A percentile compares a stretch with the other conserved stretches of the same genome.
Conservation (phyloP, 352 stramenopile genomes). For the Globisporangium alternatum region DNA sequence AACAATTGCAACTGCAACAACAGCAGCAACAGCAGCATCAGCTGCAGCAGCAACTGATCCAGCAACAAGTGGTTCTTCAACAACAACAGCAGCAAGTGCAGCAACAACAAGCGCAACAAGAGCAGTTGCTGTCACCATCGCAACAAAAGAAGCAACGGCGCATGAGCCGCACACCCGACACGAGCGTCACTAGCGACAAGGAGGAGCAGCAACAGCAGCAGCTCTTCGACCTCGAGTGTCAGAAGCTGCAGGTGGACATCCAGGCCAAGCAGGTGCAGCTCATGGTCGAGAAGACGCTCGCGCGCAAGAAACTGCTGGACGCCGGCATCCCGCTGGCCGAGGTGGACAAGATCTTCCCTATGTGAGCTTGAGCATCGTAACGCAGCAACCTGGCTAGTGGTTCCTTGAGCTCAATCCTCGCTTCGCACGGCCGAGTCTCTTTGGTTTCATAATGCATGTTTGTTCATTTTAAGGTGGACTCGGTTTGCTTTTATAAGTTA, state of each 20-base stretch:
- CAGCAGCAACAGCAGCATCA: constrained; percentile 4
- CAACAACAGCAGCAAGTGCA: constrained; percentile 1
- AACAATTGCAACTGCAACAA: background rate
- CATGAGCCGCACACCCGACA: constrained; percentile 4
- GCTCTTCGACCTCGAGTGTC: constrained; percentile 50
- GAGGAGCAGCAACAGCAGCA: constrained; percentile 37
- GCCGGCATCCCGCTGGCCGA: constrained; percentile 37
- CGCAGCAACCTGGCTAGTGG: too few relatives aligned
- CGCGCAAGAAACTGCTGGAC: constrained; percentile 45
- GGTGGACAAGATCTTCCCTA: constrained; percentile 44
- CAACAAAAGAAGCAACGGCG: constrained; percentile 4
- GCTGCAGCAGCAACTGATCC: constrained; percentile 3
- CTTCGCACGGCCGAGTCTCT: too few relatives aligned
- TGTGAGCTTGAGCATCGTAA: constrained; percentile 15
- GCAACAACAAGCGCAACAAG: background rate
- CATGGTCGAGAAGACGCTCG: constrained; percentile 46
- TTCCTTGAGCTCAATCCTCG: too few relatives aligned
- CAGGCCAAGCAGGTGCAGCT: constrained; percentile 46
- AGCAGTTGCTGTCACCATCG: background rate
- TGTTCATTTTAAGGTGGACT: too few relatives aligned
- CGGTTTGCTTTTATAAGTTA: too few relatives aligned
- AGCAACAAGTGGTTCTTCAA: background rate
- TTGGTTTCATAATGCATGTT: too few relatives aligned
- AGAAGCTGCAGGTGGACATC: constrained; percentile 45
- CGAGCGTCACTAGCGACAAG: constrained; percentile 5